Evolutionary conservation across 345 rosid genomes (phyloP).

Genomic region (Arabidopsis thaliana): TAIR10.1 NC_003070.9:2166501-2167000

Average conservation of each 20-base stretch:
- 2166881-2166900: constrained; percentile 4
- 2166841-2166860: constrained; percentile 72
- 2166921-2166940: neutral
- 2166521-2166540: constrained; percentile 10
- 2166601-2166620: constrained; percentile 1
- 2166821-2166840: constrained; percentile 67
- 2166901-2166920: neutral
- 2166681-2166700: constrained; percentile 20
- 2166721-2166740: constrained; percentile 63
- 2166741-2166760: constrained; percentile 66
- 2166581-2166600: constrained; percentile 11
- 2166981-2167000: constrained; percentile 6
- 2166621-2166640: constrained; percentile 1
- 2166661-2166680: constrained; percentile 19
- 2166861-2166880: constrained; percentile 22
- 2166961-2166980: neutral
- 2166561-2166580: neutral
- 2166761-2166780: constrained; percentile 50
- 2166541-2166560: neutral
- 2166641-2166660: constrained; percentile 4
- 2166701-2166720: constrained; percentile 48
- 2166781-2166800: constrained; percentile 30
- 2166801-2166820: constrained; percentile 46
- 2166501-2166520: neutral
- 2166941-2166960: constrained; percentile 3